These are phyloP conservation scores for Entomortierella beljakovae DNA, from an alignment of 192 early-diverging fungal genomes.

Conservation along the genomic window DNA sequence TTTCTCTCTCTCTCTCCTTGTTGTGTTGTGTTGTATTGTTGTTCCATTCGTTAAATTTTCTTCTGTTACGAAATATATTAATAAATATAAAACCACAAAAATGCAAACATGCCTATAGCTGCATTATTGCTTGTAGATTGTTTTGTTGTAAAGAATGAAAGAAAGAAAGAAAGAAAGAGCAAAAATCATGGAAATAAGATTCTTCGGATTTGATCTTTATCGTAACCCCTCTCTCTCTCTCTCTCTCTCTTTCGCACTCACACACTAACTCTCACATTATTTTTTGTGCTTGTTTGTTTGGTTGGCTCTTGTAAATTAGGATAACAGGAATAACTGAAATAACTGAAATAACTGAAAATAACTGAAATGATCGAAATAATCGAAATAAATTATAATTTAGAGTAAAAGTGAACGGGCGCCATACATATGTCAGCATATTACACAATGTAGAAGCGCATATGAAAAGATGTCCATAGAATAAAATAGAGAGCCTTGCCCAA, in stretches of 20 bases:
- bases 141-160: too few relatives aligned
- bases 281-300: background rate
- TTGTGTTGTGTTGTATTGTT: too few relatives aligned
- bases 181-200: background rate
- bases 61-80: too few relatives aligned
- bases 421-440: slow-evolving; percentile 36
- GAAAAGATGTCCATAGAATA: background rate
- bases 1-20: too few relatives aligned
- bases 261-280: too few relatives aligned
- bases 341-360: background rate
- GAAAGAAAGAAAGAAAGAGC: slow-evolving; percentile 2
- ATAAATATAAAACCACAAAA: too few relatives aligned
- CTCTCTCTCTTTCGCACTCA: too few relatives aligned
- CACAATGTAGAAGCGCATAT: slow-evolving; percentile 13
- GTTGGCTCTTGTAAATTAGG: background rate
- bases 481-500: background rate
- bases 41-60: too few relatives aligned
- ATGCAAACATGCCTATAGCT: too few relatives aligned
- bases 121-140: too few relatives aligned
- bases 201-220: background rate
- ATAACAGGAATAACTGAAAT: background rate
- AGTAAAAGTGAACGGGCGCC: background rate
- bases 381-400: background rate
- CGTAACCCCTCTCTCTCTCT: too few relatives aligned
- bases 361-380: background rate